Evolutionary conservation across 352 stramenopile species (phyloP).

Genomic region (Globisporangium cederbergense): DNA sequence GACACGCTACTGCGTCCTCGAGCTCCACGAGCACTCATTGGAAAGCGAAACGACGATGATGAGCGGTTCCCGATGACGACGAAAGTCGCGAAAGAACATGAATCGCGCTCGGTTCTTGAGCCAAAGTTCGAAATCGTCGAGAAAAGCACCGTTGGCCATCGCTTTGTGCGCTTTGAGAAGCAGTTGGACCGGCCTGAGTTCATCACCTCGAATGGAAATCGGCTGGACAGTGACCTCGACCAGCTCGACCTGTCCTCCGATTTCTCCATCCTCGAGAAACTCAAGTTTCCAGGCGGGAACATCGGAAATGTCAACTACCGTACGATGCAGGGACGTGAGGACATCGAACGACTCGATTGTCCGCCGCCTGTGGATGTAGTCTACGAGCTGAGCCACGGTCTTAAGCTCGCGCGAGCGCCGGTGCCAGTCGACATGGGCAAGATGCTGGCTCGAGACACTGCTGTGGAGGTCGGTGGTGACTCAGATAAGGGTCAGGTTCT

Average conservation of each 20-base stretch:
- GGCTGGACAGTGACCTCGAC: neutral
- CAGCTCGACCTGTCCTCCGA: constrained; percentile 7
- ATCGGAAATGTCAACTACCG: neutral
- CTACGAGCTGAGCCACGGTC: constrained; percentile 1
- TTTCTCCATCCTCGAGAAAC: constrained; percentile 5
- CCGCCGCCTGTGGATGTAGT: neutral
- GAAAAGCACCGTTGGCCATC: constrained; percentile 9
- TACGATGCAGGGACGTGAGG: constrained; percentile 7
- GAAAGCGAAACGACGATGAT: neutral
- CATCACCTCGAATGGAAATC: neutral
- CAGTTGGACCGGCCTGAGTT: constrained; percentile 11
- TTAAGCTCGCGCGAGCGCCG: neutral
- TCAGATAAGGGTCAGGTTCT: neutral
- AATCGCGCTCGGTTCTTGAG: constrained; percentile 1
- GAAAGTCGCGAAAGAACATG: neutral
- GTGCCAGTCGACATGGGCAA: constrained; percentile 6
- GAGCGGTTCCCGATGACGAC: constrained; percentile 13
- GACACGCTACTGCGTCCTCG: neutral
- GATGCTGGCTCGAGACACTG: neutral
- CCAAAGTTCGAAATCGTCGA: constrained; percentile 15
- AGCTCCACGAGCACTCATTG: neutral
- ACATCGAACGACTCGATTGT: neutral
- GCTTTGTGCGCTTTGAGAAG: constrained; percentile 15
- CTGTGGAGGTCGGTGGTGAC: neutral
- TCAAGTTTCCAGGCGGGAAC: neutral